Percentiles rank a stretch among this genome's conserved stretches.
phyloP scores from a whole-genome alignment of 352 stramenopile species.

The Phytopythium helicoides region DNA sequence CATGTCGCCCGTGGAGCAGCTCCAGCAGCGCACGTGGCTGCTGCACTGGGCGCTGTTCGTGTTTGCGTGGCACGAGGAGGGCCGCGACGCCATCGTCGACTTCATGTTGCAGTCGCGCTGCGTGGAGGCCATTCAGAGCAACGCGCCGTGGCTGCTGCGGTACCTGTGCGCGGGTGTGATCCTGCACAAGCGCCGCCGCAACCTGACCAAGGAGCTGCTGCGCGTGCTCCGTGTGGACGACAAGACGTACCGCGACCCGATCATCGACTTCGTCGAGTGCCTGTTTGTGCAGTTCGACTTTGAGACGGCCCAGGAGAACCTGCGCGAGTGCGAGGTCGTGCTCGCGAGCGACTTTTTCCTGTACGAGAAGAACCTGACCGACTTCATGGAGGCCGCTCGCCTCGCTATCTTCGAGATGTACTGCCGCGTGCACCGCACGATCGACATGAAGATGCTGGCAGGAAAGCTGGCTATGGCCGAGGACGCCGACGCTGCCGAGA shows the following conservation, averaged over 20 bases:
- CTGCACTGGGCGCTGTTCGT: slow-evolving; percentile 99
- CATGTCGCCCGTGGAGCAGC: slow-evolving; percentile 89
- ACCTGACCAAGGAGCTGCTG: slow-evolving; percentile 95
- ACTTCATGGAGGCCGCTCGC: slow-evolving; percentile 98
- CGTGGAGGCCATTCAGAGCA: slow-evolving; percentile 98
- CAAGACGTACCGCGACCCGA: slow-evolving; percentile 80
- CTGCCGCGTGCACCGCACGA: slow-evolving; percentile 98
- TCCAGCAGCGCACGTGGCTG: slow-evolving; percentile 98
- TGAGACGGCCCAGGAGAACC: slow-evolving; percentile 94
- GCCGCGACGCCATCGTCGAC: slow-evolving; percentile 96
- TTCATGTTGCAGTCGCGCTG: slow-evolving; percentile 93
- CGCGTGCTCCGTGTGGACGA: slow-evolving; percentile 92
- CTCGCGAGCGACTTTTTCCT: slow-evolving; percentile 98
- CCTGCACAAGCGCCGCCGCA: slow-evolving; percentile 94
- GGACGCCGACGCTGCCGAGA: slow-evolving; percentile 92
- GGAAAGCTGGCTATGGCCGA: slow-evolving; percentile 96
- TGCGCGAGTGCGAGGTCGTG: slow-evolving; percentile 94
- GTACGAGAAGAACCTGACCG: slow-evolving; percentile 93
- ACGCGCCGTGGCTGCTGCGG: slow-evolving; percentile 96
- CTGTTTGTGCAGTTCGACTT: slow-evolving; percentile 99
- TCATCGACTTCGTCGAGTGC: slow-evolving; percentile 96
- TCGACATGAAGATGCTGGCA: slow-evolving; percentile 97
- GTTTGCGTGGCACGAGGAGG: slow-evolving; percentile 91
- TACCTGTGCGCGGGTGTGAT: slow-evolving; percentile 98
- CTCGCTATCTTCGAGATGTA: slow-evolving; percentile 99